phyloP scores from a whole-genome alignment of 2,329 filamentous ascomycete genomes.

The Trichoderma atrobrunneum region DNA sequence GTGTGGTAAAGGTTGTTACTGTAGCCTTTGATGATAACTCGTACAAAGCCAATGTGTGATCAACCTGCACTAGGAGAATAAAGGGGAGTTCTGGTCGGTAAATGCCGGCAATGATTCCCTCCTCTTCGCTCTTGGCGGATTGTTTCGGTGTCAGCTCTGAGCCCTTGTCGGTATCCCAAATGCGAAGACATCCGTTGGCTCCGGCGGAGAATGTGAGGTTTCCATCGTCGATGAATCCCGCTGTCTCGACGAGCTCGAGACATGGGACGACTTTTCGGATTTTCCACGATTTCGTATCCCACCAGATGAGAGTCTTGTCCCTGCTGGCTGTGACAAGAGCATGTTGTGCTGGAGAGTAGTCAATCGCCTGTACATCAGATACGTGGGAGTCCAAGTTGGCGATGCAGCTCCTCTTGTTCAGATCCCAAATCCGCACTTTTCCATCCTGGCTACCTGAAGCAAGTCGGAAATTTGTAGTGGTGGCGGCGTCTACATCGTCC shows the following conservation, averaged over 20 bases:
- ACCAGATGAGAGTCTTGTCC: conserved; percentile 92
- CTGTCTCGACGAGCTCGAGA: conserved; percentile 79
- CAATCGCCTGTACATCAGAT: conserved; percentile 84
- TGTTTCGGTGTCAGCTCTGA: conserved; percentile 78
- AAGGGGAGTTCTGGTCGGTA: conserved; percentile 64
- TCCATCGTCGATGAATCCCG: conserved; percentile 72
- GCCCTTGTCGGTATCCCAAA: conserved; percentile 79
- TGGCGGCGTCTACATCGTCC: conserved; percentile 40
- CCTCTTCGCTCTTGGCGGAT: conserved; percentile 54
- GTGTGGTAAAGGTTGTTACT: conserved; percentile 36
- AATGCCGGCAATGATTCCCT: conserved; percentile 70
- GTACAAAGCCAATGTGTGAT: conserved; percentile 83
- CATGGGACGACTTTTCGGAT: conserved; percentile 75
- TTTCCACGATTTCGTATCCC: conserved; percentile 87
- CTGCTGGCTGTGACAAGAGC: conserved; percentile 78
- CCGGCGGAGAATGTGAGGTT: conserved; percentile 78
- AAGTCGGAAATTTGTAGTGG: conserved; percentile 65
- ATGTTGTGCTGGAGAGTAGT: conserved; percentile 74
- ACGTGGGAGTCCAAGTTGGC: conserved; percentile 87
- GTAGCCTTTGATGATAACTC: conserved; percentile 43
- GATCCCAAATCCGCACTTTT: conserved; percentile 86
- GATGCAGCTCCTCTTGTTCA: conserved; percentile 76
- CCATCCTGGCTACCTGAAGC: conserved; percentile 94
- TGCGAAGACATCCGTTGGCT: conserved; percentile 73
- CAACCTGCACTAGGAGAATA: conserved; percentile 79